phyloP scores from a whole-genome alignment of 768 basidiomycete genomes.

The Suillus tomentosus region DNA sequence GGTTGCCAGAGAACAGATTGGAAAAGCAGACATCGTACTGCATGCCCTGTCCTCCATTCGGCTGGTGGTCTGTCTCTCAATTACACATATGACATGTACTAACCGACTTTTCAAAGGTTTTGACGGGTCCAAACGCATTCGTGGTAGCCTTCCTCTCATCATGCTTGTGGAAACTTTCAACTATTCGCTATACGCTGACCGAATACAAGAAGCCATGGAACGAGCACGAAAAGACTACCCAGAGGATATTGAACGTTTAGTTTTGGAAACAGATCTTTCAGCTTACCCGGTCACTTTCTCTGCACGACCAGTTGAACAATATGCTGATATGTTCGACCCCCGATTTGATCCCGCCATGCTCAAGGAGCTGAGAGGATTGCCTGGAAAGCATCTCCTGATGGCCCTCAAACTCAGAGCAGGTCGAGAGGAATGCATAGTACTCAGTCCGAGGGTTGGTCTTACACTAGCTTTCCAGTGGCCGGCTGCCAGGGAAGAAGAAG shows the following conservation, averaged over 20 bases:
- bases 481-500: background rate
- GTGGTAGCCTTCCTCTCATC: constrained; percentile 4
- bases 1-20: constrained; percentile 7
- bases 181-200: constrained; percentile 8
- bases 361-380: constrained; percentile 1
- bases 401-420: constrained; percentile 6
- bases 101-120: background rate
- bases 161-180: constrained; percentile 7
- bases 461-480: constrained; percentile 9
- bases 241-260: background rate
- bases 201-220: constrained; percentile 9
- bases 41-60: constrained; percentile 5
- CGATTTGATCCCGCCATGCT: background rate
- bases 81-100: background rate
- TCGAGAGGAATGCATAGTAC: background rate
- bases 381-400: constrained; percentile 5
- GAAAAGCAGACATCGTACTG: constrained; percentile 8
- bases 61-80: constrained; percentile 2
- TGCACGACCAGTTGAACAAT: constrained; percentile 5
- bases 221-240: background rate
- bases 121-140: background rate
- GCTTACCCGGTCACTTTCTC: constrained; percentile 6
- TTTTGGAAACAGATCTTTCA: constrained; percentile 4
- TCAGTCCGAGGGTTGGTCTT: constrained; percentile 6
- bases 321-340: background rate